These are phyloP conservation scores for Fusarium succisae DNA, from an alignment of 2,329 filamentous ascomycete genomes.

Conservation along the genomic window DNA sequence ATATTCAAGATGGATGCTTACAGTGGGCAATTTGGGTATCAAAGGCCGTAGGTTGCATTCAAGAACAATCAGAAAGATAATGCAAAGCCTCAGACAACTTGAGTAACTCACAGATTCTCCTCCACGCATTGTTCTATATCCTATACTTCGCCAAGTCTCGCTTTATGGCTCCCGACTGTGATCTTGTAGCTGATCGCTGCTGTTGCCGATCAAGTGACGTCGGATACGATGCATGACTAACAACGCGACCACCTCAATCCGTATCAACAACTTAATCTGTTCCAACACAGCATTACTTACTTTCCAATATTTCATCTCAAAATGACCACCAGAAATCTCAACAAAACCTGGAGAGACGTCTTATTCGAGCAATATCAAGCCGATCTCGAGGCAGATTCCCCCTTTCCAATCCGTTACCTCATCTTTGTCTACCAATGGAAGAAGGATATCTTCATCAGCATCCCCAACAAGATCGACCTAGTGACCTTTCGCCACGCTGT, in stretches of 20 bases:
- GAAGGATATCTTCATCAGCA: background rate
- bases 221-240: background rate
- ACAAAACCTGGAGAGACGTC: constrained; percentile 19
- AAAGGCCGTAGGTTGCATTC: background rate
- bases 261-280: background rate
- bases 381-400: constrained; percentile 39
- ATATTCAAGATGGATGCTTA: background rate
- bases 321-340: constrained; percentile 23
- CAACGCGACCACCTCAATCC: background rate
- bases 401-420: constrained; percentile 39
- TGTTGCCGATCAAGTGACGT: background rate
- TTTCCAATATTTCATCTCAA: background rate
- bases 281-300: background rate
- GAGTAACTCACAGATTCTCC: too few species aligned
- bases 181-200: background rate
- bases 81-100: background rate
- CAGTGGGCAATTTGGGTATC: background rate
- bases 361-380: background rate
- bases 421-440: background rate
- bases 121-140: too few species aligned
- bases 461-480: background rate
- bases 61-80: background rate
- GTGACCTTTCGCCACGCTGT: background rate
- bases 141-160: fast-evolving
- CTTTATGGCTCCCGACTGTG: background rate